phyloP scores from a whole-genome alignment of 352 stramenopile genomes.

The Pythium volutum region DNA sequence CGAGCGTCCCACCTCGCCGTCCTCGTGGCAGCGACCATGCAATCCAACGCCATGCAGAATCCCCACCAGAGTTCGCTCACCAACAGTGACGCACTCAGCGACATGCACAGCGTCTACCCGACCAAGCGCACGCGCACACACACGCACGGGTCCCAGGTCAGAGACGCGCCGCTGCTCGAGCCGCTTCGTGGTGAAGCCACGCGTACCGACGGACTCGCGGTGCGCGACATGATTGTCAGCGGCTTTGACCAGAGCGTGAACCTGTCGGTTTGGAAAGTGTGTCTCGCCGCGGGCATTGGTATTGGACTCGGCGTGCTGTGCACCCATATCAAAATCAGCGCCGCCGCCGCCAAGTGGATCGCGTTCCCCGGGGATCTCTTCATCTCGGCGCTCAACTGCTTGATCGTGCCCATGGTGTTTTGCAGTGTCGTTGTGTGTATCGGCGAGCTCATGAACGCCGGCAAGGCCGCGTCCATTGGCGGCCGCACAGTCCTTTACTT shows the following conservation, averaged over 20 bases:
- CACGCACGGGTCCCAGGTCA: not conserved
- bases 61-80: slow-evolving; percentile 5
- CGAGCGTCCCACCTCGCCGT: too few species aligned
- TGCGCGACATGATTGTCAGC: slow-evolving; percentile 49
- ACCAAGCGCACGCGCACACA: not conserved
- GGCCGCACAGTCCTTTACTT: slow-evolving; percentile 47
- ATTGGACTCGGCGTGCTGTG: slow-evolving; percentile 45
- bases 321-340: slow-evolving; percentile 34
- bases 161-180: slow-evolving; percentile 11
- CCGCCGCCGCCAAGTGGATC: slow-evolving; percentile 43
- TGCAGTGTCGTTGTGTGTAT: slow-evolving; percentile 64
- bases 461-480: slow-evolving; percentile 53
- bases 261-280: slow-evolving; percentile 46
- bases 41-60: not conserved
- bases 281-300: slow-evolving; percentile 39
- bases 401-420: slow-evolving; percentile 69
- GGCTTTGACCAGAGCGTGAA: slow-evolving; percentile 41
- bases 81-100: slow-evolving; percentile 6
- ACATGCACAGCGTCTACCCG: slow-evolving; percentile 8
- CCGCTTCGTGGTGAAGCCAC: not conserved
- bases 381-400: slow-evolving; percentile 57
- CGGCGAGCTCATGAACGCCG: slow-evolving; percentile 48
- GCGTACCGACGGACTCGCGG: slow-evolving; percentile 26
- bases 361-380: slow-evolving; percentile 60
- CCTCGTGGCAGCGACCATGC: not conserved